phyloP scores from a whole-genome alignment of 805 yeast species.

The Candida bentonensis region DNA sequence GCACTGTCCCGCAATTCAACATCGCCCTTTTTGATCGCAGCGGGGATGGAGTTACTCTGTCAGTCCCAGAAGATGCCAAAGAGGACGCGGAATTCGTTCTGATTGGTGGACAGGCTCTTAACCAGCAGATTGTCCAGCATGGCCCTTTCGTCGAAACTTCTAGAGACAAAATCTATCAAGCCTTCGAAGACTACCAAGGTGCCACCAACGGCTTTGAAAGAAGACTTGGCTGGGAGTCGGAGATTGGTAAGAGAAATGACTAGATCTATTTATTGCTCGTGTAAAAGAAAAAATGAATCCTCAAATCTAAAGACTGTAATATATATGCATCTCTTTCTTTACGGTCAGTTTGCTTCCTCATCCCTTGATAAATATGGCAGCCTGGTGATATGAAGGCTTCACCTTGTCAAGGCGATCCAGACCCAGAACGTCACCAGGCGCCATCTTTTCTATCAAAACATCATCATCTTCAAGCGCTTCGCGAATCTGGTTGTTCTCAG shows the following conservation, averaged over 20 bases:
- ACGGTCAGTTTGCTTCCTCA: too few species aligned
- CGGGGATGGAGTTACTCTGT: constrained; percentile 48
- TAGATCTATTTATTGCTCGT: constrained; percentile 8
- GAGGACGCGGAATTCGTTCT: constrained; percentile 48
- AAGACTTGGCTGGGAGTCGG: neutral
- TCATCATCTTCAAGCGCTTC: constrained; percentile 34
- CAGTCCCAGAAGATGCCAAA: constrained; percentile 28
- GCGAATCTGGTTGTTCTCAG: constrained; percentile 20
- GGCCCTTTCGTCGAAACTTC: constrained; percentile 84
- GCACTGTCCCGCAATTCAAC: constrained; percentile 29
- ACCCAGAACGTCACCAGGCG: constrained; percentile 44
- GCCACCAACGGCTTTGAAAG: constrained; percentile 6
- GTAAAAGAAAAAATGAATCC: too few species aligned
- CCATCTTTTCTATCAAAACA: constrained; percentile 40
- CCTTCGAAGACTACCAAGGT: constrained; percentile 57
- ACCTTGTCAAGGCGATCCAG: constrained; percentile 80
- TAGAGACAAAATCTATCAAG: constrained; percentile 50
- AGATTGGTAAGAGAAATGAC: neutral
- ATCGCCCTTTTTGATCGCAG: constrained; percentile 54
- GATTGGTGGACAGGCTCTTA: constrained; percentile 61
- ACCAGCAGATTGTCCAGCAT: constrained; percentile 70
- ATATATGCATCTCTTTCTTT: too few species aligned
- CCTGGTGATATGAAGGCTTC: constrained; percentile 36
- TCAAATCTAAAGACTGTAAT: too few species aligned
- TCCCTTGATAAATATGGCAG: constrained; percentile 43